phyloP scores from a whole-genome alignment of 257 asterid species.

The Solanum neorickii region DNA sequence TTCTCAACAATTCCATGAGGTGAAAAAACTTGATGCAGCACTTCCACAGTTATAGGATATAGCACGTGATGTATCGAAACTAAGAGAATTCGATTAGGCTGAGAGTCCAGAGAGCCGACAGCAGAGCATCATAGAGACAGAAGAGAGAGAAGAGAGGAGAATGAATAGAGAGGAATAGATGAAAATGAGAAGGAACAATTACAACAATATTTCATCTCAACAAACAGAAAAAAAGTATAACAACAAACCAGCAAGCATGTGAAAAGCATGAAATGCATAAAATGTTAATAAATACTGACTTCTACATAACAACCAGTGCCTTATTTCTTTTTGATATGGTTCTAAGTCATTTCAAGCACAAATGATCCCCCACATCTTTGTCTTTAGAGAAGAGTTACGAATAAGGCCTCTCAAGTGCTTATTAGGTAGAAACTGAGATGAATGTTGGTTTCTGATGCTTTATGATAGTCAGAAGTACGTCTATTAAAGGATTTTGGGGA shows the following conservation, averaged over 20 bases:
- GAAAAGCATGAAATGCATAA: not conserved
- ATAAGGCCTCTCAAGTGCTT: not conserved
- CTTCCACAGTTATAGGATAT: constrained; percentile 99
- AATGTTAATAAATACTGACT: not conserved
- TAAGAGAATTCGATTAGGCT: constrained; percentile 99
- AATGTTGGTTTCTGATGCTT: not conserved
- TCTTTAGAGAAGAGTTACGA: not conserved
- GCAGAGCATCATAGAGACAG: constrained; percentile 71
- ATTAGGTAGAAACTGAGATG: not conserved
- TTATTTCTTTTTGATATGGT: not conserved
- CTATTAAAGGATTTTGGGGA: not conserved
- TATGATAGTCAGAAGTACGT: not conserved
- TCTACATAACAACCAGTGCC: not conserved
- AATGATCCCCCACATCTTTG: not conserved
- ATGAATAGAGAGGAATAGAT: constrained; percentile 57
- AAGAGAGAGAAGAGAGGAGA: constrained; percentile 72
- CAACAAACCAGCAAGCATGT: not conserved
- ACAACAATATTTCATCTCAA: not conserved
- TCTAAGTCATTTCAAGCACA: not conserved
- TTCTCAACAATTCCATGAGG: constrained; percentile 99
- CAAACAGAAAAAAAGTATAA: not conserved
- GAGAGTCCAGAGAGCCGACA: constrained; percentile 67
- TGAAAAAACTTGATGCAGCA: constrained; percentile 99
- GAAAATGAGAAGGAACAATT: constrained; percentile 18
- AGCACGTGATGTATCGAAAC: constrained; percentile 98